A percentile compares a stretch with the other conserved stretches of the same genome.
Conservation (phyloP, 164 flowering plant genomes). For the Vitis cinerea region DNA sequence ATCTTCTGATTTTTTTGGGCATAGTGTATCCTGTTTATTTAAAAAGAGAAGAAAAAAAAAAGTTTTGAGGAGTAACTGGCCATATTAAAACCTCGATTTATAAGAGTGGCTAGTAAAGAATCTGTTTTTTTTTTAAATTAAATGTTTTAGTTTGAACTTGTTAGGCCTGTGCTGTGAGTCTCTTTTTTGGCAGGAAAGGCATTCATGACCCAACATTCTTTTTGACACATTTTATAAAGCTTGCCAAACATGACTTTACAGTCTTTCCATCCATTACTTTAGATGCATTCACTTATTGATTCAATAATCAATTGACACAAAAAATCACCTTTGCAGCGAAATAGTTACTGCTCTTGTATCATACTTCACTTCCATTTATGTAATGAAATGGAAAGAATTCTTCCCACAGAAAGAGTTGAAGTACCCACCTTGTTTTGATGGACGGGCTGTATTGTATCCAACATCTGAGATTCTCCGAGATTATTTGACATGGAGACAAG, state of each 20-base stretch:
- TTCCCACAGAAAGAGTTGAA: conserved; percentile 58
- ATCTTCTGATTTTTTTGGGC: too few species aligned
- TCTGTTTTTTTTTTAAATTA: too few species aligned
- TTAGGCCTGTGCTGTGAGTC: neutral
- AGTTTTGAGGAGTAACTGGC: too few species aligned
- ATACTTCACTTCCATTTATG: conserved; percentile 63
- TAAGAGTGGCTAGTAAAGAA: too few species aligned
- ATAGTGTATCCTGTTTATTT: too few species aligned
- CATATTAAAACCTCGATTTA: too few species aligned
- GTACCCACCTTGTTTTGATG: conserved; percentile 80
- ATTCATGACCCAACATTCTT: neutral
- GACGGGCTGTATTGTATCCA: conserved; percentile 79
- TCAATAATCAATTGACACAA: conserved; percentile 4
- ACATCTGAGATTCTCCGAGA: conserved; percentile 55
- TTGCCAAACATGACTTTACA: neutral
- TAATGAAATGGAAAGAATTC: conserved; percentile 63
- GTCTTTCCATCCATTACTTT: neutral
- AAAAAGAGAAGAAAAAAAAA: too few species aligned
- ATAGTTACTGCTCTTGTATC: conserved; percentile 64
- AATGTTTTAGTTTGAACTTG: neutral
- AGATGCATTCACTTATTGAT: conserved; percentile 2
- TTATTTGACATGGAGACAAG: conserved; percentile 93
- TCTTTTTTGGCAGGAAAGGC: neutral
- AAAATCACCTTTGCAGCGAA: conserved; percentile 49
- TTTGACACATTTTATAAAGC: neutral